phyloP scores from a whole-genome alignment of 805 yeast genomes.

The Metschnikowia continentalis region DNA sequence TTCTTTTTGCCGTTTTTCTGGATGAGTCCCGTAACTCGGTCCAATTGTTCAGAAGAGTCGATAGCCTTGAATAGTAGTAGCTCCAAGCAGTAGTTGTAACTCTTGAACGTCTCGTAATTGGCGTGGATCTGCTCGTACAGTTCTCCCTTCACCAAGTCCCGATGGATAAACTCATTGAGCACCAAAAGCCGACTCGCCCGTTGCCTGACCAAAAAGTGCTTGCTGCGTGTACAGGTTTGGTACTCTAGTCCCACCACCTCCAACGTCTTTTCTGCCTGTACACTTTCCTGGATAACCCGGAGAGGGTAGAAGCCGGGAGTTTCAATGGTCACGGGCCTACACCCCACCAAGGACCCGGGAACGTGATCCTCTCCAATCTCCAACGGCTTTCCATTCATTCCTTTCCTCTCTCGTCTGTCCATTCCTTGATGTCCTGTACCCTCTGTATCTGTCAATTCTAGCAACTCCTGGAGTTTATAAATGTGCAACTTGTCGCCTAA shows the following conservation, averaged over 20 bases:
- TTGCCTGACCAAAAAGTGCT: slow-evolving; percentile 29
- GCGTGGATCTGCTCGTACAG: slow-evolving; percentile 26
- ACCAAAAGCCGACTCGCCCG: slow-evolving; percentile 39
- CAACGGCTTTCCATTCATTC: not conserved
- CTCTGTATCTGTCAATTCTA: slow-evolving; percentile 16
- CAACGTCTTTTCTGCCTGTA: slow-evolving; percentile 18
- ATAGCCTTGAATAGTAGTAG: slow-evolving; percentile 38
- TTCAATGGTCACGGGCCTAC: not conserved
- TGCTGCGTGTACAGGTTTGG: slow-evolving; percentile 24
- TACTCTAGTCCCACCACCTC: slow-evolving; percentile 43
- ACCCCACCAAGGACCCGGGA: not conserved
- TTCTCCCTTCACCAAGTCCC: slow-evolving; percentile 29
- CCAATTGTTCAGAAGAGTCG: slow-evolving; percentile 10
- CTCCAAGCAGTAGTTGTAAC: slow-evolving; percentile 48
- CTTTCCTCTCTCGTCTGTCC: no score
- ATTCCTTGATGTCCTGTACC: not conserved
- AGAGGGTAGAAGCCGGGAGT: slow-evolving; percentile 9
- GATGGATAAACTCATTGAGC: slow-evolving; percentile 44
- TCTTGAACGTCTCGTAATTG: slow-evolving; percentile 38
- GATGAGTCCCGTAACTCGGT: slow-evolving; percentile 17
- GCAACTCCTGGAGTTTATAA: slow-evolving; percentile 25
- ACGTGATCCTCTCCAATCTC: not conserved
- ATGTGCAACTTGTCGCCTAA: slow-evolving; percentile 35
- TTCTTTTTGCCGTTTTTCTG: slow-evolving; percentile 17
- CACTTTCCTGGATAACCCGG: slow-evolving; percentile 4